Conservation (phyloP, 495 filamentous ascomycete genomes). For the Letharia columbiana region DNA sequence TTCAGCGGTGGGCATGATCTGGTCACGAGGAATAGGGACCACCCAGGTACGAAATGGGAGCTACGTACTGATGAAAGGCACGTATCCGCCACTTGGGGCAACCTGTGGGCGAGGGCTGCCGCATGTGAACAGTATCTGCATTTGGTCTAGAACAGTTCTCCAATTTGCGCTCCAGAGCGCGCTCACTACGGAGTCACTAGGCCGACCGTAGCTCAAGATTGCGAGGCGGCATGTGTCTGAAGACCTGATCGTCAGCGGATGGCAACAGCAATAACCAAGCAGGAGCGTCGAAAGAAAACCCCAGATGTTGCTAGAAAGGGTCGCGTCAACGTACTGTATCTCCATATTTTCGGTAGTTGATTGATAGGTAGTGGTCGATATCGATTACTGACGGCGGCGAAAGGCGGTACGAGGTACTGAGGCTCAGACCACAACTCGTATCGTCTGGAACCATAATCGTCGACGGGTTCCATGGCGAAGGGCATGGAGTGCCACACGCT, state of each 20-base stretch:
- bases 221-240: constrained; percentile 7
- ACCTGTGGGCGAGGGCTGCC: neutral
- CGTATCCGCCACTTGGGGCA: neutral
- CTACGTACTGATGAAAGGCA: neutral
- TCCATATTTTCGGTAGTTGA: constrained; percentile 13
- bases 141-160: neutral
- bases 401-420: neutral
- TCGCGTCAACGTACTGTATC: neutral
- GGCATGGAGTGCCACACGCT: neutral
- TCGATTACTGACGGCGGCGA: neutral
- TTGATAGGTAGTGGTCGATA: constrained; percentile 1
- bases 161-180: neutral
- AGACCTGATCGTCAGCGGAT: neutral
- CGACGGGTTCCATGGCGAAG: neutral
- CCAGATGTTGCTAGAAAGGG: neutral
- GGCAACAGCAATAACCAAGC: neutral
- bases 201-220: neutral
- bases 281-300: neutral
- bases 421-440: neutral
- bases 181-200: neutral
- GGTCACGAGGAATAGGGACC: neutral
- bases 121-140: neutral
- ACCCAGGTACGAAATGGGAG: neutral
- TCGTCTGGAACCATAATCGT: neutral
- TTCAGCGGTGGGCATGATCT: neutral